These are phyloP conservation scores for Phanerochaete sordida DNA, from an alignment of 768 basidiomycete genomes.

Conservation along the genomic window DNA sequence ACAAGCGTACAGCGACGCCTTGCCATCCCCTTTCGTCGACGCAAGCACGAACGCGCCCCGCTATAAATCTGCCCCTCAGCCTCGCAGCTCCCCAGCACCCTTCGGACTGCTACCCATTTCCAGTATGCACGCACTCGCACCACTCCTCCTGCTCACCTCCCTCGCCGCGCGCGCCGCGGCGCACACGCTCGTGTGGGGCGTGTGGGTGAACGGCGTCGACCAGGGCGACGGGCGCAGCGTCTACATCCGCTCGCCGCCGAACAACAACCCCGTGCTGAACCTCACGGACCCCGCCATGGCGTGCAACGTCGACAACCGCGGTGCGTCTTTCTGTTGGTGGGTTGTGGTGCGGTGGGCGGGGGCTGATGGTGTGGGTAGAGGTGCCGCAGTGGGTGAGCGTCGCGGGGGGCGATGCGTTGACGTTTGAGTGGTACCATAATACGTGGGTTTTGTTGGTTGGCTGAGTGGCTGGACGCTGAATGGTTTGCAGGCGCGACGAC, in stretches of 20 bases:
- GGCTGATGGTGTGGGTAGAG: neutral
- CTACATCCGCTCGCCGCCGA: slow-evolving; percentile 11
- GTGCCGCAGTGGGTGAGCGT: slow-evolving; percentile 7
- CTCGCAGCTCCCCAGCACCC: too few species aligned
- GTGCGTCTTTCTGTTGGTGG: too few species aligned
- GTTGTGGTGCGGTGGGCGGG: too few species aligned
- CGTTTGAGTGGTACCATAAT: slow-evolving; percentile 13
- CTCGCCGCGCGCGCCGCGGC: slow-evolving; percentile 3
- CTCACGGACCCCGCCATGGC: slow-evolving; percentile 7
- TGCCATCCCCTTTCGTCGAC: too few species aligned
- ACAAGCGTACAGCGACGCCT: too few species aligned
- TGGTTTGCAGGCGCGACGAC: neutral
- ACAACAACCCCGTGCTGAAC: slow-evolving; percentile 10
- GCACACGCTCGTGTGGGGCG: slow-evolving; percentile 10
- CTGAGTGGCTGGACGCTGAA: neutral
- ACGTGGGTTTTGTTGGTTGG: neutral
- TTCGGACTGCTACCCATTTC: too few species aligned
- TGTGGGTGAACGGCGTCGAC: slow-evolving; percentile 11
- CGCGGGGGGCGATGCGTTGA: neutral
- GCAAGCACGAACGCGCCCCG: too few species aligned
- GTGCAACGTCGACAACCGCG: slow-evolving; percentile 10
- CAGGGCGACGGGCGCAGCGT: slow-evolving; percentile 9
- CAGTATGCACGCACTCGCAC: neutral
- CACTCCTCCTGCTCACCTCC: neutral
- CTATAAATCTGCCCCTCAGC: too few species aligned